phyloP scores from a whole-genome alignment of 192 early-diverging fungal genomes.

The Podila epicladia region DNA sequence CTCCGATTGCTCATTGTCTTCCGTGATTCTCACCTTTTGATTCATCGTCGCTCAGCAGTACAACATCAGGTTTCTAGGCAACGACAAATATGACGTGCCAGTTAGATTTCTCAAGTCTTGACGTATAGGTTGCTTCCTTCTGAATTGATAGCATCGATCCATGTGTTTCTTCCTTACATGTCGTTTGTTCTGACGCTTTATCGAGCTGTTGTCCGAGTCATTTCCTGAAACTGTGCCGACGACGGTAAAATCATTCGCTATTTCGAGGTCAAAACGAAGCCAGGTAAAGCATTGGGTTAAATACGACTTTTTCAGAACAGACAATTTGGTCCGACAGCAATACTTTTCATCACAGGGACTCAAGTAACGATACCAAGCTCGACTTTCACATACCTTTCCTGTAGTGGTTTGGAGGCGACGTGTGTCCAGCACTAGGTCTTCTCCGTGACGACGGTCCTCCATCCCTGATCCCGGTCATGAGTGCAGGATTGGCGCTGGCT shows the following conservation, averaged over 20 bases:
- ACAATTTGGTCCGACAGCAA: too few species aligned
- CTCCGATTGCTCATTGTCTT: background rate
- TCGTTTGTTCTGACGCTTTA: background rate
- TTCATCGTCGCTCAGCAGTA: constrained; percentile 32
- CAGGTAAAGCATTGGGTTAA: background rate
- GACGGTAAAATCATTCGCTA: background rate
- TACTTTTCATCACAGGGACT: background rate
- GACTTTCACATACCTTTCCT: background rate
- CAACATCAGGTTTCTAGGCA: constrained; percentile 5
- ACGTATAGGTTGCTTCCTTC: background rate
- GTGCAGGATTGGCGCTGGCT: constrained; percentile 1
- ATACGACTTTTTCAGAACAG: background rate
- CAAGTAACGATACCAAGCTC: too few species aligned
- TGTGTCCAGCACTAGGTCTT: constrained; percentile 5
- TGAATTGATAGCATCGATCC: background rate
- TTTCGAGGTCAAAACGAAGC: background rate
- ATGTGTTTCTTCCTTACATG: background rate
- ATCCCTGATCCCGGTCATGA: constrained; percentile 25
- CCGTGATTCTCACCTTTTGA: constrained; percentile 13
- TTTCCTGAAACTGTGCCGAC: background rate
- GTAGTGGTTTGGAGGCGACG: background rate
- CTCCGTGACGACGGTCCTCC: constrained; percentile 2
- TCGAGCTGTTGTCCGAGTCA: background rate
- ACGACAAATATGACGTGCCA: background rate
- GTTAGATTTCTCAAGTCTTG: background rate